Conservation (phyloP, 345 rosid species). For the Aegle marmelos region DNA sequence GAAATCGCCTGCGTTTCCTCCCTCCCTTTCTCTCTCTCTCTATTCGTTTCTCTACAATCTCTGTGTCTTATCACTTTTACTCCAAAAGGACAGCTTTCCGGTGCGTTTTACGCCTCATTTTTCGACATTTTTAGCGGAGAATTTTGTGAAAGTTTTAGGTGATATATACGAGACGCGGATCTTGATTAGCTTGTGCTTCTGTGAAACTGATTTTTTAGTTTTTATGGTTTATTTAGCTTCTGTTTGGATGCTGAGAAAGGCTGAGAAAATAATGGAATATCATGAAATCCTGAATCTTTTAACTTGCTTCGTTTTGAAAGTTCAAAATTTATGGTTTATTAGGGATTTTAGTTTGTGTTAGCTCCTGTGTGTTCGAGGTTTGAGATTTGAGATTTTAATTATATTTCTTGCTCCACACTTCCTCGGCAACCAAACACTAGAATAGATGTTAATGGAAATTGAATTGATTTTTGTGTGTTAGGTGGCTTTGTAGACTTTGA, state of each 20-base stretch:
- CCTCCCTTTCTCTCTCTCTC: slow-evolving; percentile 17
- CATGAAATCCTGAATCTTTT: neutral
- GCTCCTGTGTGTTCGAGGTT: neutral
- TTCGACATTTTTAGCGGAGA: neutral
- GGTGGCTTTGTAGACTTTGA: neutral
- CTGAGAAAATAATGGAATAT: slow-evolving; percentile 22
- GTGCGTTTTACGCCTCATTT: slow-evolving; percentile 27
- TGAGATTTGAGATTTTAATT: slow-evolving; percentile 13
- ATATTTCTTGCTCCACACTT: slow-evolving; percentile 10
- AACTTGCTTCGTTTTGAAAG: neutral
- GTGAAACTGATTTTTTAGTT: slow-evolving; percentile 11
- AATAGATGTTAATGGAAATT: neutral
- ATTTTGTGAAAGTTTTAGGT: neutral
- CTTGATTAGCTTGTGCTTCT: slow-evolving; percentile 19
- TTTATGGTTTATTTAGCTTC: slow-evolving; percentile 8
- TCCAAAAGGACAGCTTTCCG: slow-evolving; percentile 35
- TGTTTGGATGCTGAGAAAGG: slow-evolving; percentile 30
- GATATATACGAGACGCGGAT: slow-evolving; percentile 2
- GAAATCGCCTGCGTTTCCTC: slow-evolving; percentile 22
- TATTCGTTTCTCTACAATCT: neutral
- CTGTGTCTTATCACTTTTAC: slow-evolving; percentile 33
- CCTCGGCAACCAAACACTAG: slow-evolving; percentile 7
- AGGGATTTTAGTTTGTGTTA: neutral
- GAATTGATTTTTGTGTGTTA: neutral
- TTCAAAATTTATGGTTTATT: neutral